Evolutionary conservation across 805 yeast genomes (phyloP).

Genomic region (Cyberlindnera nakhonratchasimensis): DNA sequence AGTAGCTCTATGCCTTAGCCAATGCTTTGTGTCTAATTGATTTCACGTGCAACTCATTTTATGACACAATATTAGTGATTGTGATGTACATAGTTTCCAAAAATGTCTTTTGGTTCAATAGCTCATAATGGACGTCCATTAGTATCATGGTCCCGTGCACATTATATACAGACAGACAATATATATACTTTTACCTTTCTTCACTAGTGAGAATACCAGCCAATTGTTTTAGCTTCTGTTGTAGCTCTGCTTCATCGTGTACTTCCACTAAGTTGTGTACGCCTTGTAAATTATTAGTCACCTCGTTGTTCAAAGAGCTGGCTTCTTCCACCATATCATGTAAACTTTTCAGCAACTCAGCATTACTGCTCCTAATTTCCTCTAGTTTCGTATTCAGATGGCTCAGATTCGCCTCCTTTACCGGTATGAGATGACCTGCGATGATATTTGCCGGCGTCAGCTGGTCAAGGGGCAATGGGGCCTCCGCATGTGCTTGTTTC

Average conservation of each 20-base stretch:
- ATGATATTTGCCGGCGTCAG: slow-evolving; percentile 21
- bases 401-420: slow-evolving; percentile 21
- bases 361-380: slow-evolving; percentile 11
- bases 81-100: too few relatives aligned
- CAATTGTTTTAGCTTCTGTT: slow-evolving; percentile 11
- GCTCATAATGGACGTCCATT: neutral
- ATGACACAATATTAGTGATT: too few relatives aligned
- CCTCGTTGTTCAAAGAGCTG: slow-evolving; percentile 6
- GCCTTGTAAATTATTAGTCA: slow-evolving; percentile 7
- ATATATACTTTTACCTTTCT: neutral
- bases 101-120: neutral
- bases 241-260: slow-evolving; percentile 11
- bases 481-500: slow-evolving; percentile 2
- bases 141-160: neutral
- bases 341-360: slow-evolving; percentile 14
- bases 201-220: slow-evolving; percentile 7
- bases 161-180: neutral
- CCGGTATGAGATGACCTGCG: slow-evolving; percentile 25
- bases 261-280: slow-evolving; percentile 14
- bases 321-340: slow-evolving; percentile 15
- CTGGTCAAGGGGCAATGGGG: slow-evolving; percentile 20
- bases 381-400: slow-evolving; percentile 18
- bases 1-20: too few relatives aligned
- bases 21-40: neutral
- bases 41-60: neutral